Conservation (phyloP, 768 basidiomycete genomes). For the Collybia mongolica region DNA sequence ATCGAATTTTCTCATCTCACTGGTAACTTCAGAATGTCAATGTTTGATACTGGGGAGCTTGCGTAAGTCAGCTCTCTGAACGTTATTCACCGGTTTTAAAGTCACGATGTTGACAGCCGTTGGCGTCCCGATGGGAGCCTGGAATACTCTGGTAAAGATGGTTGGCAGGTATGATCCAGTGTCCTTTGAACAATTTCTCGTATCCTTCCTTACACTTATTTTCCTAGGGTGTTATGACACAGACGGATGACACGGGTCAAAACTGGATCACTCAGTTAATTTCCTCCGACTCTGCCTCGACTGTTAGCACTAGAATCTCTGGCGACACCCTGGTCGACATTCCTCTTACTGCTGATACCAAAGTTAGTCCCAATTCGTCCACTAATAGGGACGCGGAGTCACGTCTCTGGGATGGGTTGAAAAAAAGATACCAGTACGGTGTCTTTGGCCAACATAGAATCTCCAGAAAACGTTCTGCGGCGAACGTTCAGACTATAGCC, state of each 20-base stretch:
- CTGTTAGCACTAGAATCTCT: no score
- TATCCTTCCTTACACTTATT: background rate
- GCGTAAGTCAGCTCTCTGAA: conserved; percentile 27
- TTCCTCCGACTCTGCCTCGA: no score
- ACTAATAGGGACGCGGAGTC: no score
- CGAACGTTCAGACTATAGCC: no score
- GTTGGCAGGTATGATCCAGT: background rate
- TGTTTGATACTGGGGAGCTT: conserved; percentile 66
- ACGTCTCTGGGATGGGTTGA: background rate
- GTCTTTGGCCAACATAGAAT: background rate
- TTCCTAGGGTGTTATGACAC: no score
- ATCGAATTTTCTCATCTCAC: background rate
- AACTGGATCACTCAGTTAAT: background rate
- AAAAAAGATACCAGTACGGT: background rate
- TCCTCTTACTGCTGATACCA: no score
- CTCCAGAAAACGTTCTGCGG: background rate
- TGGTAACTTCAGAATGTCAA: conserved; percentile 27
- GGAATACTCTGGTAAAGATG: conserved; percentile 50
- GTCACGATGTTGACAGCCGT: conserved; percentile 25
- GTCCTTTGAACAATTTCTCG: background rate
- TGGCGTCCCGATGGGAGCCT: conserved; percentile 52
- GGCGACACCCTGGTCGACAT: no score
- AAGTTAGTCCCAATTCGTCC: no score
- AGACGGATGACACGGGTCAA: no score
- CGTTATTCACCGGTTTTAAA: background rate